These are phyloP conservation scores for Trypanosoma caninum DNA, from an alignment of 208 protist genomes.

Conservation along the genomic window DNA sequence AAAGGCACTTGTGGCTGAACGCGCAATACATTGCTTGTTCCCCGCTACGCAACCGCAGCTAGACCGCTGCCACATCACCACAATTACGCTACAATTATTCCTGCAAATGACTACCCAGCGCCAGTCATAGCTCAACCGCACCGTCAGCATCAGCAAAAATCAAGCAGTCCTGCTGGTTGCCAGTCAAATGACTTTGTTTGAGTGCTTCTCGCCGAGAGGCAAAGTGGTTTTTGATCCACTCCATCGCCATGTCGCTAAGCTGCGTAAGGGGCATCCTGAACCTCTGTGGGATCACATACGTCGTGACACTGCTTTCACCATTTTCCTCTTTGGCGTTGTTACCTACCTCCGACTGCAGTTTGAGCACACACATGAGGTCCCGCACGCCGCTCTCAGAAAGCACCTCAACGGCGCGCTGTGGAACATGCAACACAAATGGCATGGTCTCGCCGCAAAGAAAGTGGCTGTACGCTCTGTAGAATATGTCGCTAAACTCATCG, in stretches of 20 bases:
- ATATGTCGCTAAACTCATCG: slow-evolving; percentile 55
- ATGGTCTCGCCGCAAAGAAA: slow-evolving; percentile 37
- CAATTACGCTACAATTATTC: no score
- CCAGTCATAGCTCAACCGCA: no score
- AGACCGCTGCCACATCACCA: no score
- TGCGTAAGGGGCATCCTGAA: slow-evolving; percentile 30
- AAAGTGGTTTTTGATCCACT: slow-evolving; percentile 30
- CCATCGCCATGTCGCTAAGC: slow-evolving; percentile 26
- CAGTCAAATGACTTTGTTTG: not conserved
- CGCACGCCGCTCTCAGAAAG: slow-evolving; percentile 33
- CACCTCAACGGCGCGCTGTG: slow-evolving; percentile 17
- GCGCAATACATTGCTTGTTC: no score
- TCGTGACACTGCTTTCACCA: slow-evolving; percentile 7
- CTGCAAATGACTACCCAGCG: no score
- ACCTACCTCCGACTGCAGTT: slow-evolving; percentile 14
- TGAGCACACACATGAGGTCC: slow-evolving; percentile 49
- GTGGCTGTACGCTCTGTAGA: slow-evolving; percentile 74
- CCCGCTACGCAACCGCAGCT: no score
- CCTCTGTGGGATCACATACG: slow-evolving; percentile 26
- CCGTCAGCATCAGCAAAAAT: no score
- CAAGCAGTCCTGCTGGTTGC: no score
- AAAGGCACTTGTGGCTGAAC: no score
- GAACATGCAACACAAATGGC: slow-evolving; percentile 38
- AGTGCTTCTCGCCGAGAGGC: not conserved
- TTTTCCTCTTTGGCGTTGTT: not conserved